Conservation (phyloP, 306 rosid genomes). For the Medicago lupulina region DNA sequence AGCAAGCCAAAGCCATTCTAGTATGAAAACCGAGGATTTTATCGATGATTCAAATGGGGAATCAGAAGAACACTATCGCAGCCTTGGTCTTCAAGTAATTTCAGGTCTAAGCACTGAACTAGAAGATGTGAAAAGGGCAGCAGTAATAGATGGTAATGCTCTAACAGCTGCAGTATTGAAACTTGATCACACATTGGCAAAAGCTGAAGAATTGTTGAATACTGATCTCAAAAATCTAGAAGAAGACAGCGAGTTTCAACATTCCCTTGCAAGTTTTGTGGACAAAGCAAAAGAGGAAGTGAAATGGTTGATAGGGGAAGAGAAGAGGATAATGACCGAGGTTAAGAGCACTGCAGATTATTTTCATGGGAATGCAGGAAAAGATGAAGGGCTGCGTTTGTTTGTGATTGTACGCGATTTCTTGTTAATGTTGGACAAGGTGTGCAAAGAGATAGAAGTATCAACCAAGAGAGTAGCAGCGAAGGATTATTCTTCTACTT, state of each 20-base stretch:
- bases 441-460: slow-evolving; percentile 67
- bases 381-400: slow-evolving; percentile 85
- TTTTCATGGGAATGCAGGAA: slow-evolving; percentile 85
- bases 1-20: slow-evolving; percentile 57
- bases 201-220: slow-evolving; percentile 50
- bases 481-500: slow-evolving; percentile 35
- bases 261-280: slow-evolving; percentile 52
- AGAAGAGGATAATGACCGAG: slow-evolving; percentile 72
- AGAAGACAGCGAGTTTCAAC: slow-evolving; percentile 62
- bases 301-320: slow-evolving; percentile 61
- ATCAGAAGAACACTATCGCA: slow-evolving; percentile 57
- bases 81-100: slow-evolving; percentile 77
- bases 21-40: slow-evolving; percentile 46
- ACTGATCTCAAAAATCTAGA: slow-evolving; percentile 58
- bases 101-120: slow-evolving; percentile 76
- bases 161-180: slow-evolving; percentile 54
- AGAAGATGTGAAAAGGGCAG: slow-evolving; percentile 70
- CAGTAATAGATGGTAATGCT: slow-evolving; percentile 69
- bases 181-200: slow-evolving; percentile 50
- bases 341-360: slow-evolving; percentile 83
- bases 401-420: slow-evolving; percentile 80
- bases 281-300: slow-evolving; percentile 61
- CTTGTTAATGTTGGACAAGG: slow-evolving; percentile 75
- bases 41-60: slow-evolving; percentile 49
- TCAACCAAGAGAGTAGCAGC: slow-evolving; percentile 23